Base-by-base conservation (phyloP, 345 rosid genomes). In the Barbarea vulgaris region DNA sequence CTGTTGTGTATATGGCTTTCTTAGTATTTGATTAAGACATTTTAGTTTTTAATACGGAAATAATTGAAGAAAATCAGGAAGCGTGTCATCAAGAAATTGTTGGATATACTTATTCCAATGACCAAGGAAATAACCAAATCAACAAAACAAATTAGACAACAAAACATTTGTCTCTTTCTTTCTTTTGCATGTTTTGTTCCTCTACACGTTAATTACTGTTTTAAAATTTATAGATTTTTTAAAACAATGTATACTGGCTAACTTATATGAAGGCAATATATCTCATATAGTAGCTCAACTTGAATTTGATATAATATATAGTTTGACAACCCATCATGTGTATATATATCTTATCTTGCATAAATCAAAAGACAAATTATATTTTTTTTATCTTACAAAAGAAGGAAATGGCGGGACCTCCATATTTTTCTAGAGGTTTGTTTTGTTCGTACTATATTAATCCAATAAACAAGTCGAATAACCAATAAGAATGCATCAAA, bases 361-460 rank as follows among this genome's bases (percentile, higher is more conserved):
- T 47, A 36, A 46, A 64, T 24, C 44, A 64, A 22, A 69, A 13
- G 56, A 63, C 3, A 76, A 18, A 44, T 13, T 42, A 42, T 53
- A 37, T 13, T 5, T 13, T 9, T 60, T 50, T 69, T n/a, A n/a
- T 53, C 64, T 69, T 62, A 55, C 2, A 64, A 77, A 64, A 48
- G 62, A 77, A 28, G 80, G 24, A 76, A 77, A 70, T 70, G 76
- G 80, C 80, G 76, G 80, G 80, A 77, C 80, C 80, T 77, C 76
- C 30, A 56, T 48, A 36, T 17, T 55, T 77, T 77, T 77, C 80
- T 77, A 77, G 80, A 77, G 54, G 76, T 36, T 63, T 77, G 36
- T 60, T 77, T 77, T 77, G 80, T 77, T 70, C 47, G 80, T 77
- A 77, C 64, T 65, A 47, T 48, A 56, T 56, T 70, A 70, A 64